Percentiles rank a stretch among this genome's conserved stretches.
Evolutionary conservation across 352 stramenopile species (phyloP).

Genomic region (Phytophthora multivora): DNA sequence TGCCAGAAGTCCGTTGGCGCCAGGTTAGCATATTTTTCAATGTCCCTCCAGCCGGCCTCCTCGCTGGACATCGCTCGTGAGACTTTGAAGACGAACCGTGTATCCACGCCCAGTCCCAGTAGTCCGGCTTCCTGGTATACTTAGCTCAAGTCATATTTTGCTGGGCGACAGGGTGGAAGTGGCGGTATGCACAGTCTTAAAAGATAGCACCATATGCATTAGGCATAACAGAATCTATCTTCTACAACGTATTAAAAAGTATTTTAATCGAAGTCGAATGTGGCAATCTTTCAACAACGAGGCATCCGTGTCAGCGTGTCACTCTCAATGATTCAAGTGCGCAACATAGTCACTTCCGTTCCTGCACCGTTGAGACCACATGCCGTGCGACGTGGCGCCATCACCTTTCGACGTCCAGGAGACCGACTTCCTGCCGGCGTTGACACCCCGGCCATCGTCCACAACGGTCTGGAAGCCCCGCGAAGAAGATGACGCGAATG

Average conservation of each 20-base stretch:
- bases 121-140: neutral
- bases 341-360: slow-evolving; percentile 14
- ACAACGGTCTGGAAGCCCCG: slow-evolving; percentile 21
- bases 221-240: neutral
- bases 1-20: neutral
- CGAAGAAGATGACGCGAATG: slow-evolving; percentile 16
- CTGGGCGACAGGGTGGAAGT: neutral
- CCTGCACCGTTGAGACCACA: slow-evolving; percentile 2
- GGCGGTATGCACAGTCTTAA: too few species aligned
- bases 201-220: too few species aligned
- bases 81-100: neutral
- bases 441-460: slow-evolving; percentile 9
- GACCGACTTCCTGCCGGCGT: slow-evolving; percentile 21
- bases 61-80: neutral
- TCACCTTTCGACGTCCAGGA: slow-evolving; percentile 5
- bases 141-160: too few species aligned
- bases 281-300: neutral
- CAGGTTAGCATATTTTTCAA: slow-evolving; percentile 1
- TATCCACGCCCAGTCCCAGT: neutral
- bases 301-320: neutral
- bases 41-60: too few species aligned
- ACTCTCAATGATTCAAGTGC: slow-evolving; percentile 19
- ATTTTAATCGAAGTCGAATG: neutral
- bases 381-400: slow-evolving; percentile 6
- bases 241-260: neutral